Evolutionary conservation across 2,329 filamentous ascomycete genomes (phyloP), one percentile per base, ranked within the genome.

Genomic region (Clonostachys byssicola): DNA sequence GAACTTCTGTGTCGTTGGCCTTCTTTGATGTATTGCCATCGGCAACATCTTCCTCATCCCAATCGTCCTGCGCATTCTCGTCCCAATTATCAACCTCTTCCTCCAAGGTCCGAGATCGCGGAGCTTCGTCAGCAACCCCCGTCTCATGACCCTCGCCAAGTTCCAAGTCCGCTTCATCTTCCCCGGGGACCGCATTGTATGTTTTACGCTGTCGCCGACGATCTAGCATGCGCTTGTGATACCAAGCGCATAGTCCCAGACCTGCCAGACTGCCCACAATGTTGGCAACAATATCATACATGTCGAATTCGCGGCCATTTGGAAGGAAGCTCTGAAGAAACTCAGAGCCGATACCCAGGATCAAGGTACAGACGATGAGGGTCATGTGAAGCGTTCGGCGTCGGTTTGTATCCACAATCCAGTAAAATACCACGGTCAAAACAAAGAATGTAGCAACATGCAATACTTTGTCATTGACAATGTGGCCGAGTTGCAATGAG

Each of bases 171-270:
- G 65, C 66, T 12, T 72, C 76, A 3, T 77, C 78, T 44, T 81
- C 80, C 30, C 81, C 83, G 1, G 87, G 80, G 6, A 95, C 78
- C 7, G 80, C 77, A 46, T 80, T 77, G 60, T 95, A 95, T 45
- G 81, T 80, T 60, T 88, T 88, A 47, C 81, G 82, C 59, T 82
- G 74, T 50, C 92, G 80, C 63, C 88, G 89, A 52, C 94, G 80
- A 66, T 97, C 92, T 38, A 97, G 73, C 91, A 97, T 97, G 49
- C 94, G 86, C 61, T 88, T 87, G 69, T 99, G 94, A 64, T 99
- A 99, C 88, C 89, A 92, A 48, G 83, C 85, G 63, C 89, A 95
- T 17, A 95, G 64, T 0, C 77, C 85, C 17, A 96, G 63, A 0
- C 81, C 91, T 1, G 75, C 71, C 13, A 88, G 67, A 53, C 88